Evolutionary conservation across 345 rosid species (phyloP), one percentile per base, ranked within the genome.

Genomic region (Viola odorata): DNA sequence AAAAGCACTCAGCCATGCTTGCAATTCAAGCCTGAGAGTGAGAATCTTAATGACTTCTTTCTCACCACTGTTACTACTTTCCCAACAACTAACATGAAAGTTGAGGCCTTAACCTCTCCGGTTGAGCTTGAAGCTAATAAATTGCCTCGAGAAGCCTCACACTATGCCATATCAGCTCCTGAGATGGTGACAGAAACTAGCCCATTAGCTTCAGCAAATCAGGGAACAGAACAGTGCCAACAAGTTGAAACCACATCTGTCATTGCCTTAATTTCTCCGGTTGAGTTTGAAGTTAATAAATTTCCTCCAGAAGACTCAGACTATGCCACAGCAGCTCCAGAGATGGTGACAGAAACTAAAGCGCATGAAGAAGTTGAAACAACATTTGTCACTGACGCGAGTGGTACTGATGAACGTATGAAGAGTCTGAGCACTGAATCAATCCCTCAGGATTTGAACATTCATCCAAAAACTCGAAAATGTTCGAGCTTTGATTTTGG

Each of bases 401-500:
- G 23, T 41, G 71, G 47, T 37, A 12, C 23, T 42, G 62, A 75
- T 37, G 66, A 64, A 60, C 60, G 47, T 41, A 60, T 12, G 23
- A 73, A 49, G 40, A 78, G 82, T 62, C 16, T 67, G 54, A 72
- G 84, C 69, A 67, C 47, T 41, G 77, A 73, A 64, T 75, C 84
- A 38, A 68, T 39, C 61, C 55, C 81, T 41, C 59, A 75, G 60
- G 36, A 51, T 58, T 41, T 54, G 39, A 69, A 14, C 53, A 63
- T 48, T 32, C 66, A 60, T 54, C 50, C 75, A 32, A 61, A 77
- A 64, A 77, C 75, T 63, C 63, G 71, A 65, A 85, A 85, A 58
- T 82, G 78, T 17, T 87, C 88, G 16, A 81, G 86, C 76, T 85
- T 81, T 5, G 58, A 72, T 69, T 61, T 78, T 64, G 80, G 80